Base-by-base conservation (phyloP, 202 grass and related monocot genomes). In the Sporobolus alterniflorus region DNA sequence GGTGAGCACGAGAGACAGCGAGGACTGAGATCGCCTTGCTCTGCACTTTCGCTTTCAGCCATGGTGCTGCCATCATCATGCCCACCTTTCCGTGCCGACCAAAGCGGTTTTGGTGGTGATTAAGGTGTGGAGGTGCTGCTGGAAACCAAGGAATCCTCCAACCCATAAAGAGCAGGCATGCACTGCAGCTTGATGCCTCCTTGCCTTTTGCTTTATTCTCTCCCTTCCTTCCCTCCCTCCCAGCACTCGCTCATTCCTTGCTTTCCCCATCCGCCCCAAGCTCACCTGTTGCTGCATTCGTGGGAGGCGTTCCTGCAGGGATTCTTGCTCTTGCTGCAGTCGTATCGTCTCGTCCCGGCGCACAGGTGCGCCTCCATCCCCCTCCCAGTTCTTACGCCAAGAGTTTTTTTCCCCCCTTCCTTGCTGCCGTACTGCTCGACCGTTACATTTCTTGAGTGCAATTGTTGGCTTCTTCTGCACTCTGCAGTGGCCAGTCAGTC, bases 101-200 rank as follows among this genome's bases (percentile, higher is more conserved):
- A 86, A 81, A 80, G 69, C 68, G 55, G 43, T 67, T 63, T 26
- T 48, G 21, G 32, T 16, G 71, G 11, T 56, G 50, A 22, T 28
- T 71, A 48, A 47, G 69, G 69, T 39, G 29, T 17, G 0, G 60
- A 15, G 0, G 26, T 39, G 32, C 17, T 60, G 60, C 60, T 70
- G 18, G 52, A 77, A 77, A 77, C 78, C 79, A 82, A 87, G 52
- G 86, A 78, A 88, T 88, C 73, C 79, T 73, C 40, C 39, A 3
- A n/a, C 42, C 62, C 29, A 17, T 52, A 75, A 80, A 65, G 50
- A 29, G 41, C 43, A 34, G 34, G 24, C 50, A 49, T 9, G 48
- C 75, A 11, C 75, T 60, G 68, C 81, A 78, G 73, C 65, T 42
- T 50, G 44, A 59, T 70, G 46, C 56, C 67, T 87, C 18, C 44